phyloP scores from a whole-genome alignment of 305 asterid genomes.

The Petunia hybrid region DNA sequence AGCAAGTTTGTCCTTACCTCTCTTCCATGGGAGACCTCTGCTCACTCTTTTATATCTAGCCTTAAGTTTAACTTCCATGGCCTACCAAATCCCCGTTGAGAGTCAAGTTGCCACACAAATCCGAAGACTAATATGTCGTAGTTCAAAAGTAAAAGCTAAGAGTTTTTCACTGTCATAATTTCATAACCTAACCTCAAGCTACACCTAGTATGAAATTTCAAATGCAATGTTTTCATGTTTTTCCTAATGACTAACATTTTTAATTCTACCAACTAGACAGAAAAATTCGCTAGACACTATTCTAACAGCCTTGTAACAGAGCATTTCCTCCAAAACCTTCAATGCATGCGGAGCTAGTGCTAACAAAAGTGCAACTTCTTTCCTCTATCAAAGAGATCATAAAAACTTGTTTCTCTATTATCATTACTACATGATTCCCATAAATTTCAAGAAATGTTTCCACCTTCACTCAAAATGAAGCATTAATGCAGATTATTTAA shows the following conservation, averaged over 20 bases:
- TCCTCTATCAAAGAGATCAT: slow-evolving; percentile 23
- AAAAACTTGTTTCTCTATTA: background rate
- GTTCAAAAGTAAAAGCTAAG: background rate
- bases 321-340: background rate
- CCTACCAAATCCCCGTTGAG: slow-evolving; percentile 17
- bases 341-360: background rate
- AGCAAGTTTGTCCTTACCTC: background rate
- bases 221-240: background rate
- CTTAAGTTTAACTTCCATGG: background rate
- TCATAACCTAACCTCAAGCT: background rate
- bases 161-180: background rate
- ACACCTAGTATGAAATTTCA: slow-evolving; percentile 8
- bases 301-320: background rate
- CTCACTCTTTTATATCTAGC: background rate
- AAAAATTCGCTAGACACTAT: background rate
- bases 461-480: background rate
- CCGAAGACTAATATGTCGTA: no score
- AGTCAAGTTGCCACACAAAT: background rate
- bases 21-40: slow-evolving; percentile 15
- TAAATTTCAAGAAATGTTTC: background rate
- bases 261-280: background rate
- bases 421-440: background rate
- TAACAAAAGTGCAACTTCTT: slow-evolving; percentile 22
- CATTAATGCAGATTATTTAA: background rate
- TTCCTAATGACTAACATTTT: background rate